Base-by-base conservation (phyloP, 176 grass and related monocot genomes). In the Eragrostis curvula region DNA sequence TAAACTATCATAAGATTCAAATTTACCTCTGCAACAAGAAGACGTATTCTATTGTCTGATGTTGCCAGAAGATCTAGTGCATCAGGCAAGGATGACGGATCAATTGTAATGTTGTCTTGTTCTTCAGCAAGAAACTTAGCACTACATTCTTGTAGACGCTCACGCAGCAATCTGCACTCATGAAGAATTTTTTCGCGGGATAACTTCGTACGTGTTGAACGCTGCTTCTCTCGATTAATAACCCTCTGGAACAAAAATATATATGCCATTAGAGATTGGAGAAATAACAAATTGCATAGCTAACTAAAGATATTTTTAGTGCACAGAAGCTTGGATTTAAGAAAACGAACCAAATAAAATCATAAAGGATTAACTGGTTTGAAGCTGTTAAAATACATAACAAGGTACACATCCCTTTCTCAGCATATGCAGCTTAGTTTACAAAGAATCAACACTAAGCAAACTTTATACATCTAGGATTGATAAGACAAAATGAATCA, bases 11-110 rank as follows among this genome's bases (percentile, higher is more conserved):
- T 17, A 57, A 41, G 20, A 70, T 79, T 79, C 17, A 17, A 55
- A 58, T 16, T 85, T 92, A 94, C 97, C 97, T 99, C 89, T n/a
- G 91, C 97, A 87, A 99, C 70, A 3, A 99, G 91, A 58, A 92
- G 83, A 45, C 66, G 87, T 61, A 99, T 99, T 85, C 85, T 89
- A 79, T 90, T 88, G 68, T 99, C 91, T 18, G 97, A 99, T 84
- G 89, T 89, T 66, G 84, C 69, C 77, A 99, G 78, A 79, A 96
- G 87, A 87, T 90, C 85, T 69, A 99, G 52, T 51, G 87, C 89
- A 87, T 84, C 89, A 79, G 87, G 85, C 70, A 96, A 83, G 43
- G 89, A 99, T 69, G 89, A 94, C 25, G 82, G 82, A 77, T 91
- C 82, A 71, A 88, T 82, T 75, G 67, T 51, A 79, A 96, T 87